Evolutionary conservation across 306 rosid genomes (phyloP), one percentile per base, ranked within the genome.

Genomic region (Cicer arietinum): DNA sequence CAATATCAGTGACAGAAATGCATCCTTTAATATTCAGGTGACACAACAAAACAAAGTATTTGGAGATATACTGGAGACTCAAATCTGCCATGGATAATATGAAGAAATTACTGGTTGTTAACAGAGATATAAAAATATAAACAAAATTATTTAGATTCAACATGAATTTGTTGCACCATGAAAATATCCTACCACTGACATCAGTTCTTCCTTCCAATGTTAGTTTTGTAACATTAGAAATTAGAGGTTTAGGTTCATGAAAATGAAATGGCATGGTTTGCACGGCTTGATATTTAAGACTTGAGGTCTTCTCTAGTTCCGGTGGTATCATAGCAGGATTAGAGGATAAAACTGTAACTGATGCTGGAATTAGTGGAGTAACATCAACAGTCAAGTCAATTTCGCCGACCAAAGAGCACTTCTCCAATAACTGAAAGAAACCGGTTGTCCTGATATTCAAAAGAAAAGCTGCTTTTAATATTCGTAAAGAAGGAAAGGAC

Each of bases 21-120:
- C 97, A 92, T 77, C 93, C 96, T 67, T 80, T 88, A 65, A 92
- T 74, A 83, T 92, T 90, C 83, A 92, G 79, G 80, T 90, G 85
- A 16, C 74, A 73, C 79, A 92, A 75, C 60, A 85, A 82, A 85
- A 79, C 74, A 67, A 90, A 86, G 37, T 80, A 74, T 77, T 68
- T 81, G 76, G 96, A 85, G 83, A 90, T 85, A 73, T 79, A 69
- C 60, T 60, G 86, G 67, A 92, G 88, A 79, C 72, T 83, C 66
- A 74, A 79, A 85, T 92, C 97, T 92, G 93, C 61, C 46, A 82
- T 14, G 77, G 46, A 77, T 42, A 77, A 67, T 42, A 20, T 25
- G 25, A 65, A 40, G 14, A 71, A 48, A 54, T 60, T 52, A 60
- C 64, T 20, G 10, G 60, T 22, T 13, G 47, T 52, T 46, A 67